Conservation (phyloP, 257 asterid genomes). For the Verbascum thapsus region DNA sequence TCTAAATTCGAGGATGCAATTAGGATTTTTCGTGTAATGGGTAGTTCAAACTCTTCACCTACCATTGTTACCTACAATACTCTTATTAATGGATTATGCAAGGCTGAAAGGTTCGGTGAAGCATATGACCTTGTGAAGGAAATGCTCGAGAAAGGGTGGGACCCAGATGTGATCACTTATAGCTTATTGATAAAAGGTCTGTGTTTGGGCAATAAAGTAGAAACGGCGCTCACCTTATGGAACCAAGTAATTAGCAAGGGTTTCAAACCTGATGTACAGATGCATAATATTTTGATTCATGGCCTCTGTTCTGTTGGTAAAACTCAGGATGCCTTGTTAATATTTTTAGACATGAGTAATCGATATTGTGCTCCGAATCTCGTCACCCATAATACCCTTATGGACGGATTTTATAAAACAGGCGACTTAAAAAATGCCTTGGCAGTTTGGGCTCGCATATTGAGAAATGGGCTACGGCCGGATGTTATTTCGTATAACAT, state of each 20-base stretch:
- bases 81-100: slow-evolving; percentile 77
- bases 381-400: slow-evolving; percentile 78
- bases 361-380: slow-evolving; percentile 66
- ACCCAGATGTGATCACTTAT: slow-evolving; percentile 70
- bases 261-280: slow-evolving; percentile 75
- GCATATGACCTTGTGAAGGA: slow-evolving; percentile 73
- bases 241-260: slow-evolving; percentile 50
- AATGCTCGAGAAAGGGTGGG: slow-evolving; percentile 72
- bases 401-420: slow-evolving; percentile 90
- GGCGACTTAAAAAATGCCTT: slow-evolving; percentile 64
- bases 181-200: slow-evolving; percentile 81
- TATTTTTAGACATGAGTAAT: slow-evolving; percentile 71
- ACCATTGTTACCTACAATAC: slow-evolving; percentile 74
- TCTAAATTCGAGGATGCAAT: slow-evolving; percentile 70
- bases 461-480: slow-evolving; percentile 68
- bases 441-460: slow-evolving; percentile 79
- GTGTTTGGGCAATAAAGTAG: slow-evolving; percentile 57
- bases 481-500: slow-evolving; percentile 90
- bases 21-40: slow-evolving; percentile 55
- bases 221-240: slow-evolving; percentile 77
- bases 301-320: slow-evolving; percentile 82
- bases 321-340: slow-evolving; percentile 50
- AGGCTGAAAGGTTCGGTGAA: slow-evolving; percentile 60
- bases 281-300: slow-evolving; percentile 91
- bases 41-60: slow-evolving; percentile 47